Evolutionary conservation across 2,329 filamentous ascomycete genomes (phyloP).

Genomic region (Fusarium abutilonis): DNA sequence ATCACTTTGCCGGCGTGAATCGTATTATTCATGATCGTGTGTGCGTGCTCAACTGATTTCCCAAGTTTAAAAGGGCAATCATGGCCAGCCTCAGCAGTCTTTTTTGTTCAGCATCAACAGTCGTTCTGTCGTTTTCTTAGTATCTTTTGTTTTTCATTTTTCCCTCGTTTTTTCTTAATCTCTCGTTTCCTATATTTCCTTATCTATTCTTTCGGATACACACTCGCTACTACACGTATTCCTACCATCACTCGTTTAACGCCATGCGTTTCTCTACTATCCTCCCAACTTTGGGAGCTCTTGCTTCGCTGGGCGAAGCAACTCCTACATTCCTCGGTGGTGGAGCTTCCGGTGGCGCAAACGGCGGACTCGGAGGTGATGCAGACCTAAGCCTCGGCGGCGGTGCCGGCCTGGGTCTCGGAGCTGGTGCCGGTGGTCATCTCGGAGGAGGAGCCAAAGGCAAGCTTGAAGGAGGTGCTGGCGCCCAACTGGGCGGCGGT

Average conservation of each 20-base stretch:
- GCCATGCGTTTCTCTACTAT: conserved; percentile 34
- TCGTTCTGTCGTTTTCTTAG: conserved; percentile 24
- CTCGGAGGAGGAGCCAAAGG: background rate
- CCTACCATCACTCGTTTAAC: conserved; percentile 18
- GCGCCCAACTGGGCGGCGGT: background rate
- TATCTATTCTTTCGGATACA: conserved; percentile 3
- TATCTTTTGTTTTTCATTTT: conserved; percentile 11
- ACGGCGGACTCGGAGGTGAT: background rate
- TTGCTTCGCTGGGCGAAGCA: conserved; percentile 35
- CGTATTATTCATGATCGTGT: conserved; percentile 1
- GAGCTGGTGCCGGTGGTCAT: background rate
- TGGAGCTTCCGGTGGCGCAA: conserved; percentile 10
- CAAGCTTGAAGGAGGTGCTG: background rate
- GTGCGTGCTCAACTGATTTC: background rate
- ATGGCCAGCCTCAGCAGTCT: conserved; percentile 13
- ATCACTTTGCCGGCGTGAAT: background rate
- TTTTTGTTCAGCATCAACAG: conserved; percentile 21
- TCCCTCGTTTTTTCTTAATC: conserved; percentile 15
- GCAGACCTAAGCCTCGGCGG: background rate
- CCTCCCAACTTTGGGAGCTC: conserved; percentile 32
- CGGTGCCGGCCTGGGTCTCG: background rate
- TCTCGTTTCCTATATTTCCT: conserved; percentile 12
- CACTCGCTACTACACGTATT: conserved; percentile 11
- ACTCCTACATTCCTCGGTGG: conserved; percentile 28
- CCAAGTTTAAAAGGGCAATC: conserved; percentile 25